These are phyloP conservation scores for Funneliformis mosseae DNA, from an alignment of 192 early-diverging fungal species.

Conservation along the genomic window DNA sequence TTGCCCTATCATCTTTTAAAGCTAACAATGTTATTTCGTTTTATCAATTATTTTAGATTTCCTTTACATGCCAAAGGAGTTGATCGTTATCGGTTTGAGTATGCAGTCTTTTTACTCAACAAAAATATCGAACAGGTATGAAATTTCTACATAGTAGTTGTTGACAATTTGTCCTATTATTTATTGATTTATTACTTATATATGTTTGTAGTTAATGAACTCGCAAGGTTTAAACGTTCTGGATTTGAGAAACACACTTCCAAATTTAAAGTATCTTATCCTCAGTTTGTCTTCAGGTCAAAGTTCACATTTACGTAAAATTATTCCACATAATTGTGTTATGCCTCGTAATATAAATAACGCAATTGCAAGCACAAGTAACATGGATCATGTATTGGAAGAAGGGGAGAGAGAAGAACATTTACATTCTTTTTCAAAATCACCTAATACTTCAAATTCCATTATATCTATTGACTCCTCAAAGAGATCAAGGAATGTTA, in stretches of 20 bases:
- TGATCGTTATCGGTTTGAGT: conserved; percentile 74
- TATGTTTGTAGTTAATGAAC: conserved; percentile 62
- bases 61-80: conserved; percentile 71
- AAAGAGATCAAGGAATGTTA: too few species aligned
- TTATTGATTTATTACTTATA: background rate
- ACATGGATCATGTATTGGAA: background rate
- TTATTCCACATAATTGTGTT: conserved; percentile 24
- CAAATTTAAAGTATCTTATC: conserved; percentile 68
- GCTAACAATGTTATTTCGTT: background rate
- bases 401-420: background rate
- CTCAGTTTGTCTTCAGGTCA: conserved; percentile 46
- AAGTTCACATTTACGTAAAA: conserved; percentile 15
- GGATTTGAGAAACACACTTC: conserved; percentile 72
- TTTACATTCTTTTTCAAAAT: background rate
- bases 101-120: conserved; percentile 82
- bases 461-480: too few species aligned
- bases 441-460: background rate
- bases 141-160: background rate
- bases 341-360: background rate
- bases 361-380: background rate
- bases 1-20: conserved; percentile 5
- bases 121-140: conserved; percentile 84
- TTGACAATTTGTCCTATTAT: background rate
- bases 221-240: conserved; percentile 61
- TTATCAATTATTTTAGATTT: conserved; percentile 55